Conservation (phyloP, 1,139 yeast genomes). For the Zygotorulaspora mrakii region DNA sequence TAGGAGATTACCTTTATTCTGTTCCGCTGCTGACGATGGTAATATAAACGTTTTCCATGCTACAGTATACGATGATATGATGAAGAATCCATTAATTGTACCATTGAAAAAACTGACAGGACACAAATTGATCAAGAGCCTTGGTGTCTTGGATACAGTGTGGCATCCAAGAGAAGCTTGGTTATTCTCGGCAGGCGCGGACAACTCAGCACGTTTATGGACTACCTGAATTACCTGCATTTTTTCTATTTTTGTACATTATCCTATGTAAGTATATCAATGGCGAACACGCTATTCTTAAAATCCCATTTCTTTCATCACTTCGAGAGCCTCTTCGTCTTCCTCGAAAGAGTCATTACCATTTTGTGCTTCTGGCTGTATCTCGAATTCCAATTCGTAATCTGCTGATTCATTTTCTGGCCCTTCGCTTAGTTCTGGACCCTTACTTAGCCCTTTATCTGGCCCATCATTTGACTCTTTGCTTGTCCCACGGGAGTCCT, state of each 20-base stretch:
- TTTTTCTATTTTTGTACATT: constrained; percentile 9
- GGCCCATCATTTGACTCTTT: too few species aligned
- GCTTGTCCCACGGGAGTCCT: too few species aligned
- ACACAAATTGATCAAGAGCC: constrained; percentile 72
- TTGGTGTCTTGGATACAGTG: constrained; percentile 83
- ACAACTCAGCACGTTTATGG: constrained; percentile 94
- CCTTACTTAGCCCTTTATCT: too few species aligned
- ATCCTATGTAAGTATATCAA: constrained; percentile 3
- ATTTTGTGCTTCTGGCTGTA: too few species aligned
- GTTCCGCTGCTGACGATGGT: constrained; percentile 97
- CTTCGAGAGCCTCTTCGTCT: constrained; percentile 31
- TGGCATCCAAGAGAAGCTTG: constrained; percentile 99
- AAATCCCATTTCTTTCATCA: constrained; percentile 28
- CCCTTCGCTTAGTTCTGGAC: too few species aligned
- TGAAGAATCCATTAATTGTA: constrained; percentile 92
- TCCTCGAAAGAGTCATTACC: constrained; percentile 19
- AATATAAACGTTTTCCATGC: constrained; percentile 92
- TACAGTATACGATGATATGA: constrained; percentile 90
- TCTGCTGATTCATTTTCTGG: not conserved
- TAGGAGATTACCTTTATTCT: constrained; percentile 83
- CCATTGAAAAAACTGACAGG: constrained; percentile 94
- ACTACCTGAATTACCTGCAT: constrained; percentile 75
- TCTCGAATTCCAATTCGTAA: too few species aligned
- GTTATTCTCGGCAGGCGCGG: constrained; percentile 98
- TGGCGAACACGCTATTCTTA: constrained; percentile 3